Conservation (phyloP, 2,329 filamentous ascomycete genomes). For the Colletotrichum incanum region DNA sequence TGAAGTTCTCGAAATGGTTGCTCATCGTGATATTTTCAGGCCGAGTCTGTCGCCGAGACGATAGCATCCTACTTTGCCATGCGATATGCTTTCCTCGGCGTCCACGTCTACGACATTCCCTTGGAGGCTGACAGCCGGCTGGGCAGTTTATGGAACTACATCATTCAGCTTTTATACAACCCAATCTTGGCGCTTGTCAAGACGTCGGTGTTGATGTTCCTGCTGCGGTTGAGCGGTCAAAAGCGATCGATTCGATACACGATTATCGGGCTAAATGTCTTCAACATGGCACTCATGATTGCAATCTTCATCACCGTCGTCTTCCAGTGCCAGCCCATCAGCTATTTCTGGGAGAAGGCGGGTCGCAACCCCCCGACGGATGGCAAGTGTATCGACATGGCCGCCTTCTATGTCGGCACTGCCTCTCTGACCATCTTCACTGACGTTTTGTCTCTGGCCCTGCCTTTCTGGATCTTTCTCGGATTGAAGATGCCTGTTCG, state of each 20-base stretch:
- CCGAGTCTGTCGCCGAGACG: constrained; percentile 37
- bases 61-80: constrained; percentile 36
- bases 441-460: constrained; percentile 56
- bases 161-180: constrained; percentile 54
- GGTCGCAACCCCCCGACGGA: constrained; percentile 36
- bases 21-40: constrained; percentile 16
- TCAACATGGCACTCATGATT: constrained; percentile 55
- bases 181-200: constrained; percentile 55
- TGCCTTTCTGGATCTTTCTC: constrained; percentile 55
- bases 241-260: constrained; percentile 48
- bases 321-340: constrained; percentile 59
- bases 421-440: constrained; percentile 58
- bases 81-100: constrained; percentile 34
- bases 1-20: too few relatives aligned
- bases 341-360: constrained; percentile 52
- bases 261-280: constrained; percentile 52
- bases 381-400: constrained; percentile 35
- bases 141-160: constrained; percentile 50
- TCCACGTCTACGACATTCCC: constrained; percentile 36
- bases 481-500: constrained; percentile 52
- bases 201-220: constrained; percentile 53
- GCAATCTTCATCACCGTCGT: constrained; percentile 56
- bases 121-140: constrained; percentile 28
- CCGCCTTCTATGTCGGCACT: constrained; percentile 51
- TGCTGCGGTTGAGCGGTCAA: constrained; percentile 53